Evolutionary conservation across 2,329 filamentous ascomycete species (phyloP).

Genomic region (Apiospora arundinis): DNA sequence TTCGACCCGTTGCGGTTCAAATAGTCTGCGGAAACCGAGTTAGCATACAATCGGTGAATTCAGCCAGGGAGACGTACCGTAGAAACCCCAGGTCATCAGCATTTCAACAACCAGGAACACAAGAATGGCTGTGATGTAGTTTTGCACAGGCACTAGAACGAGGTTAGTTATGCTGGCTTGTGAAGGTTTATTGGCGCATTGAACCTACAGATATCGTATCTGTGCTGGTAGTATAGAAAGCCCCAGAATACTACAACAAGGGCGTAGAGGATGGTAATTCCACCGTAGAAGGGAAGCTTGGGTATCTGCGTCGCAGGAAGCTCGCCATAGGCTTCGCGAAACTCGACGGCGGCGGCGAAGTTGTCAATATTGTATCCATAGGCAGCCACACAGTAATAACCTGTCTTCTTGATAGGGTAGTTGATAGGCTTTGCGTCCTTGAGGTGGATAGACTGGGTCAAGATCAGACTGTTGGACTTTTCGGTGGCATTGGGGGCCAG

Average conservation of each 20-base stretch:
- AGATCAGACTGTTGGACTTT: conserved; percentile 72
- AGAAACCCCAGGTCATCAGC: conserved; percentile 98
- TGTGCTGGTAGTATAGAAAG: conserved; percentile 93
- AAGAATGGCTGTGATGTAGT: conserved; percentile 97
- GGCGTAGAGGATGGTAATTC: conserved; percentile 91
- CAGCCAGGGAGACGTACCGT: conserved; percentile 60
- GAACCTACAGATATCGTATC: conserved; percentile 81
- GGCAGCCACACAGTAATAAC: conserved; percentile 93
- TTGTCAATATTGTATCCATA: conserved; percentile 42
- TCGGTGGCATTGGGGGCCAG: conserved; percentile 77
- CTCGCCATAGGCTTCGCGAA: conserved; percentile 95
- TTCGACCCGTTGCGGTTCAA: conserved; percentile 90
- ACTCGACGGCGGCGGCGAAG: conserved; percentile 85
- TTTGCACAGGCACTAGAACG: conserved; percentile 83
- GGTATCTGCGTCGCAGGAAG: conserved; percentile 94
- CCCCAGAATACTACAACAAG: conserved; percentile 88
- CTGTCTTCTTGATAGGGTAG: conserved; percentile 86
- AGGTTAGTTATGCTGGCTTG: conserved; percentile 39
- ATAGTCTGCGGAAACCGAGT: conserved; percentile 71
- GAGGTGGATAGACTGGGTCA: conserved; percentile 82
- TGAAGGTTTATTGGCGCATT: background rate
- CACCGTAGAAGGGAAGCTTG: conserved; percentile 96
- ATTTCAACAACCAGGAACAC: conserved; percentile 95
- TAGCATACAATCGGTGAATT: background rate
- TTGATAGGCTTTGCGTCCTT: conserved; percentile 77